These are phyloP conservation scores for Exophiala oligosperma DNA, from an alignment of 2,329 filamentous ascomycete species.

Conservation along the genomic window DNA sequence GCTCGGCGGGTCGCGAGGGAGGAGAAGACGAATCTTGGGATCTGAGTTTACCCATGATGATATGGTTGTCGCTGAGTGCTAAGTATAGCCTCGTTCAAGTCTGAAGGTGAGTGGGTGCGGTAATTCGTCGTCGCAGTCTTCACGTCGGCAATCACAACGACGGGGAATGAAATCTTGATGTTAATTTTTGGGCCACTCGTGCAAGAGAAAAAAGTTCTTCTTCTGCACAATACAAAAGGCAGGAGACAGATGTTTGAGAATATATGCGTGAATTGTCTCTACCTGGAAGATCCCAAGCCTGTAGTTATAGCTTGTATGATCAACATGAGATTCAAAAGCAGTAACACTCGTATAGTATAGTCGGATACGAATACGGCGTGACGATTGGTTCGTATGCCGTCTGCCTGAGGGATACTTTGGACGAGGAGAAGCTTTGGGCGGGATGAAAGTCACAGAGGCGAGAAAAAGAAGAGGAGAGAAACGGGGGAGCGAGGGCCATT, in stretches of 20 bases:
- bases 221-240: too few species aligned
- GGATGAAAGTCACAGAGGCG: neutral
- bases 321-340: neutral
- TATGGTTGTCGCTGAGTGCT: neutral
- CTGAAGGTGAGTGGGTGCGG: neutral
- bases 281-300: too few species aligned
- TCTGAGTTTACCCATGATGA: constrained; percentile 21
- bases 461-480: neutral
- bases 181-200: too few species aligned
- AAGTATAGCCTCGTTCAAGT: too few species aligned
- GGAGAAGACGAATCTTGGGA: constrained; percentile 2
- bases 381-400: constrained; percentile 18
- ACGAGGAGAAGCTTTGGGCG: neutral
- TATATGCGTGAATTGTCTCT: too few species aligned
- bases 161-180: too few species aligned
- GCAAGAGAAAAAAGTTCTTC: too few species aligned
- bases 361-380: constrained; percentile 8
- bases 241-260: too few species aligned
- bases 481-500: too few species aligned
- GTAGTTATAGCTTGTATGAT: neutral
- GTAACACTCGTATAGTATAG: too few species aligned
- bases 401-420: constrained; percentile 6
- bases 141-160: neutral
- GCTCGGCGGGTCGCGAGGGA: neutral
- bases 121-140: neutral